These are phyloP conservation scores for Dactylonectria macrodidyma DNA, from an alignment of 2,329 filamentous ascomycete genomes.

Conservation along the genomic window DNA sequence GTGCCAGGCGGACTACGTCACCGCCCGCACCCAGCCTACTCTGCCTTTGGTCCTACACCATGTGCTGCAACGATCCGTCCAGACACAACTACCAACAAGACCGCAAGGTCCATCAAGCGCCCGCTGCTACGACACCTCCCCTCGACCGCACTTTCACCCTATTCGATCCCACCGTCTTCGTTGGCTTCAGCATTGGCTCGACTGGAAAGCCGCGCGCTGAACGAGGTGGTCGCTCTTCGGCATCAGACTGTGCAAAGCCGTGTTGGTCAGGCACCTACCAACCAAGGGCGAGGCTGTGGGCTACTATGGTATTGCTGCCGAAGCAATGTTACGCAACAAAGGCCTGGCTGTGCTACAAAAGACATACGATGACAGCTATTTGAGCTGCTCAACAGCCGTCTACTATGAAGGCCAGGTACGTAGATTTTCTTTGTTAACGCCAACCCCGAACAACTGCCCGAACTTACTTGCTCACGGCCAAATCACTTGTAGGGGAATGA, in stretches of 20 bases:
- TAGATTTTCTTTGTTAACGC: constrained; percentile 9
- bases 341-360: constrained; percentile 86
- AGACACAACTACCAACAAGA: constrained; percentile 32
- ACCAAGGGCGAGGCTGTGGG: constrained; percentile 39
- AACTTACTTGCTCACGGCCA: constrained; percentile 23
- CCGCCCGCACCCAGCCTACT: constrained; percentile 38
- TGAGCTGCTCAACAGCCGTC: constrained; percentile 94
- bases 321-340: constrained; percentile 68
- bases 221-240: constrained; percentile 10
- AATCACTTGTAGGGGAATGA: constrained; percentile 81
- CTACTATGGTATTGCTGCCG: constrained; percentile 47
- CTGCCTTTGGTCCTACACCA: constrained; percentile 33
- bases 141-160: not conserved
- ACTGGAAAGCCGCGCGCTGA: constrained; percentile 21
- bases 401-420: constrained; percentile 94
- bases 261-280: constrained; percentile 19
- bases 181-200: constrained; percentile 14
- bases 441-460: not conserved
- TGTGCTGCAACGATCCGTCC: constrained; percentile 37
- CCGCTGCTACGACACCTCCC: constrained; percentile 15
- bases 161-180: not conserved
- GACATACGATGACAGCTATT: constrained; percentile 96
- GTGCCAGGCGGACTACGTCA: constrained; percentile 48
- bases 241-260: constrained; percentile 7
- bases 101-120: constrained; percentile 17